phyloP scores from a whole-genome alignment of 1,284 basidiomycete genomes.

The Trametes versicolor region DNA sequence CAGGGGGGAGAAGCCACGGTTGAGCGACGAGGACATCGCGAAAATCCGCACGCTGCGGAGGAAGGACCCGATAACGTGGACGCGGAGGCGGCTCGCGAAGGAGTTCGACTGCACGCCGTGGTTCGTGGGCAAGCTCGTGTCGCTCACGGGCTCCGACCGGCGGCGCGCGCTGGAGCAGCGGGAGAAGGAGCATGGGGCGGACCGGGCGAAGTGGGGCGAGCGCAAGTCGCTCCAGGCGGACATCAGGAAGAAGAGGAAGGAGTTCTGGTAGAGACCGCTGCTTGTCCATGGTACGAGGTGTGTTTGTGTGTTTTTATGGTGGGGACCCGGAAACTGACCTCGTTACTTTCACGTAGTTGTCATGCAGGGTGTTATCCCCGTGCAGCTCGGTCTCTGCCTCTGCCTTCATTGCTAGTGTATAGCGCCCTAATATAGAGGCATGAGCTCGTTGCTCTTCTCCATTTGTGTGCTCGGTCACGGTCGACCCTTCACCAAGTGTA shows the following conservation, averaged over 20 bases:
- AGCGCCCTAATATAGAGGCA: conserved; percentile 3
- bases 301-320: neutral
- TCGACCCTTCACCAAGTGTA: too few relatives aligned
- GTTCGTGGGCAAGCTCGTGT: conserved; percentile 48
- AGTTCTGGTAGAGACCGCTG: conserved; percentile 46
- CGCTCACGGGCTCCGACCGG: conserved; percentile 40
- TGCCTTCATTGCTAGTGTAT: neutral
- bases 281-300: neutral
- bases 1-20: conserved; percentile 45
- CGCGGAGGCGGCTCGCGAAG: conserved; percentile 47
- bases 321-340: neutral
- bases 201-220: conserved; percentile 49
- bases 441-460: neutral
- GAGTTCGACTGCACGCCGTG: conserved; percentile 49
- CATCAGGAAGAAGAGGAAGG: conserved; percentile 47
- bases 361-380: neutral
- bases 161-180: conserved; percentile 40
- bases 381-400: neutral
- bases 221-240: conserved; percentile 45
- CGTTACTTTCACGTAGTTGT: neutral
- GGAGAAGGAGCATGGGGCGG: conserved; percentile 44
- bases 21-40: conserved; percentile 62
- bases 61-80: conserved; percentile 46
- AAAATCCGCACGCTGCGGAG: conserved; percentile 66
- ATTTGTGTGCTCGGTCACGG: too few relatives aligned